Base-by-base conservation (phyloP, 805 yeast genomes). In the Limtongia smithiae region DNA sequence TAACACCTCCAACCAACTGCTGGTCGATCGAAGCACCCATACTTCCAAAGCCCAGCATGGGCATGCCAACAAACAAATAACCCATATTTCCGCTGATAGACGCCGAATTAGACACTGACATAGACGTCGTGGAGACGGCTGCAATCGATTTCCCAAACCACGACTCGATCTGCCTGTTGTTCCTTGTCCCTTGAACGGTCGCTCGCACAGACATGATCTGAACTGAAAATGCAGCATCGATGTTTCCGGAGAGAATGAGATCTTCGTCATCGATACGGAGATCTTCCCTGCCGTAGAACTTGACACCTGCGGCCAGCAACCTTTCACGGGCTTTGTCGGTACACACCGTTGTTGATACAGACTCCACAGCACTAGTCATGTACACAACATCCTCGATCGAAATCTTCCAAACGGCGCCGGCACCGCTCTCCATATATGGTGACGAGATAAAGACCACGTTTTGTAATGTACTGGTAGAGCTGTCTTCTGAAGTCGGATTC, bases 371-470 rank as follows among this genome's bases (percentile, higher is more conserved):
- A 15, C 41, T 20, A 33, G 36, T 17, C 9, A 44, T 9, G 11
- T n/a, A 12, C 11, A 50, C 31, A 12, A 43, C 25, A 18, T 41
- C 48, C 25, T 37, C 48, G 31, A 53, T 44, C 14, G 64, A 47
- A 1, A 76, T 47, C 31, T 59, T 57, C 74, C 80, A 80, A 3
- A 81, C 64, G 0, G 74, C 73, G 0, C 81, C 82, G 46, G 62
- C 62, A 2, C 76, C 77, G 25, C 60, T 60, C 15, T 50, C 61
- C 11, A 71, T 73, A 15, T 65, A 66, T 1, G 78, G 76, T 0
- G 79, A 71, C 0, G 78, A 67, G 2, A 76, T 58, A 42, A 65
- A 65, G 20, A 76, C 49, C 3, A 33, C 35, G 58, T 6, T 49
- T 40, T 14, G 37, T 37, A n/a, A 41, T 32, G 8, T 28, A 37